Conservation (phyloP, 805 yeast species). For the Candida tammaniensis region DNA sequence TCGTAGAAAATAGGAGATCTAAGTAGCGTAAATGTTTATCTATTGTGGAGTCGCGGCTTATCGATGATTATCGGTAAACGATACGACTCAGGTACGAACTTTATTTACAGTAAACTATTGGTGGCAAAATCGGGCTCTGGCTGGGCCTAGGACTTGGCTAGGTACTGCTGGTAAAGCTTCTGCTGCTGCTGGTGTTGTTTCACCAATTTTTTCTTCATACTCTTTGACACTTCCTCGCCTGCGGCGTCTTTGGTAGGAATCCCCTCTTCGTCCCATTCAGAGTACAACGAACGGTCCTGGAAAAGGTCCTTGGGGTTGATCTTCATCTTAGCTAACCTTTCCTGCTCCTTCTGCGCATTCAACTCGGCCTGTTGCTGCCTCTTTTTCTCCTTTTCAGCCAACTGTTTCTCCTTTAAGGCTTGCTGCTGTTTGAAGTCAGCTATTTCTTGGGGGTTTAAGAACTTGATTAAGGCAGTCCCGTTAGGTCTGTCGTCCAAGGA, state of each 20-base stretch:
- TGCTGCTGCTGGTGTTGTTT: slow-evolving; percentile 80
- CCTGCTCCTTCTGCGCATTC: slow-evolving; percentile 62
- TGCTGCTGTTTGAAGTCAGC: slow-evolving; percentile 60
- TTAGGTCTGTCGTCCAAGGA: slow-evolving; percentile 84
- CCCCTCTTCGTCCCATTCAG: slow-evolving; percentile 84
- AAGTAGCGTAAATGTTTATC: too few relatives aligned
- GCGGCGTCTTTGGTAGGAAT: slow-evolving; percentile 71
- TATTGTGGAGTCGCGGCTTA: too few relatives aligned
- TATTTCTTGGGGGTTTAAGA: slow-evolving; percentile 68
- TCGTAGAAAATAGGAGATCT: too few relatives aligned
- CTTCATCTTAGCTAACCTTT: slow-evolving; percentile 64
- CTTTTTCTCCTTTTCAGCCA: slow-evolving; percentile 56
- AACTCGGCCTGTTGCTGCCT: slow-evolving; percentile 49
- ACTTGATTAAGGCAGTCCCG: slow-evolving; percentile 81
- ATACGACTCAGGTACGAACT: too few relatives aligned
- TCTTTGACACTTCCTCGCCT: slow-evolving; percentile 84
- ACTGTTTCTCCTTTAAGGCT: slow-evolving; percentile 57
- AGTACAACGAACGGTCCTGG: slow-evolving; percentile 50
- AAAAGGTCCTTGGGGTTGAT: slow-evolving; percentile 73
- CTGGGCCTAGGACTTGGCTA: slow-evolving; percentile 12
- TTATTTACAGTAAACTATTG: too few relatives aligned
- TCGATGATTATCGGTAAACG: too few relatives aligned
- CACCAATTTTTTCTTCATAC: slow-evolving; percentile 75
- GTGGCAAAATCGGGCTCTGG: background rate
- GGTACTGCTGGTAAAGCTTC: slow-evolving; percentile 73